Conservation (phyloP, 1,139 yeast species). For the Debaryomyces sp. region DNA sequence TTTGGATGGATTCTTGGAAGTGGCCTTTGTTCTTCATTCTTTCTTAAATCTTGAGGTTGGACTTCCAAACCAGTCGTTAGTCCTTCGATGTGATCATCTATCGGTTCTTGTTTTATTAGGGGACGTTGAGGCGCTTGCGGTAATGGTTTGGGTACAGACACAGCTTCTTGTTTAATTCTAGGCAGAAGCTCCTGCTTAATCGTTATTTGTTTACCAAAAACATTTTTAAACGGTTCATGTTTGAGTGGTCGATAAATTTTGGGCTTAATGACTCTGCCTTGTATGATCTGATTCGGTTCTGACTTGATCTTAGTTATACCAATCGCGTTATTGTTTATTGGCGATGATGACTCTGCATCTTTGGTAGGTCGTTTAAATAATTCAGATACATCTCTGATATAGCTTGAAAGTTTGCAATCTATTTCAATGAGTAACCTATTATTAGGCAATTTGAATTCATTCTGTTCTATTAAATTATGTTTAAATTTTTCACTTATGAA, state of each 20-base stretch:
- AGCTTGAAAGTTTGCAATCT: conserved; percentile 15
- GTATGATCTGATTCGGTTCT: background rate
- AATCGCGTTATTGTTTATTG: background rate
- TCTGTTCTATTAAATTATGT: conserved; percentile 14
- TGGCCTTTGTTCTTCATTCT: background rate
- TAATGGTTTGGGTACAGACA: background rate
- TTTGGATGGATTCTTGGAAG: conserved; percentile 12
- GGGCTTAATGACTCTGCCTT: background rate
- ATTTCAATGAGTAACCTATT: conserved; percentile 18
- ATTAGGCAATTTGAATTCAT: conserved; percentile 20
- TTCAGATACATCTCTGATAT: conserved; percentile 20
- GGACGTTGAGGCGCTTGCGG: background rate
- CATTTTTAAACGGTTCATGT: background rate
- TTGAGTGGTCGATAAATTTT: background rate
- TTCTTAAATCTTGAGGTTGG: background rate
- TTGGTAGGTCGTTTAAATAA: conserved; percentile 7
- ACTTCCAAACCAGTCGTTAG: background rate
- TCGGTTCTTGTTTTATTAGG: background rate
- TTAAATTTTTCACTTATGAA: conserved; percentile 25
- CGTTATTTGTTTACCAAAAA: background rate
- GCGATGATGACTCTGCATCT: background rate
- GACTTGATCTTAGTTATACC: background rate
- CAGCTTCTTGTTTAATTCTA: conserved; percentile 3
- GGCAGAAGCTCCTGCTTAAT: background rate
- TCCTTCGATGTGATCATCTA: background rate